These are phyloP conservation scores for Candida glaebosa DNA, from an alignment of 805 yeast genomes.

Conservation along the genomic window DNA sequence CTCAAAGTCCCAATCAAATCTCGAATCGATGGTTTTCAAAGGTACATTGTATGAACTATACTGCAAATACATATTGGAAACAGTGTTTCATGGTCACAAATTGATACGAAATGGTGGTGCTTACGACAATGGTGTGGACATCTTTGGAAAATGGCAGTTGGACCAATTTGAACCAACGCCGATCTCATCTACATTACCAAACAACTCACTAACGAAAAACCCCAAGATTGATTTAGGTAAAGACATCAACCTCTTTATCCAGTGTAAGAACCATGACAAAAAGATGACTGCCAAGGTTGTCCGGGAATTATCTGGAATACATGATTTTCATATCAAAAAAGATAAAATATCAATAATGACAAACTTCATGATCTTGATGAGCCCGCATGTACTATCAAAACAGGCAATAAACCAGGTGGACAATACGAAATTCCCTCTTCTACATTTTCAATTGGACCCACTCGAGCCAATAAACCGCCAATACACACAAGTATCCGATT, in stretches of 20 bases:
- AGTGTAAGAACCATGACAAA: conserved; percentile 49
- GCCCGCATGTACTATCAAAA: conserved; percentile 45
- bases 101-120: conserved; percentile 51
- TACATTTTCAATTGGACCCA: conserved; percentile 40
- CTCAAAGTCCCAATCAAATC: conserved; percentile 14
- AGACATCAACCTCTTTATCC: conserved; percentile 45
- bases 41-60: conserved; percentile 57
- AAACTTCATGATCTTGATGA: conserved; percentile 40
- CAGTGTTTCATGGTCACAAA: conserved; percentile 32
- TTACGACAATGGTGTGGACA: conserved; percentile 55
- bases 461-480: conserved; percentile 12
- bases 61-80: conserved; percentile 36
- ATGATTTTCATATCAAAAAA: conserved; percentile 30
- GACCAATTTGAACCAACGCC: conserved; percentile 14
- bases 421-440: conserved; percentile 42
- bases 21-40: conserved; percentile 42
- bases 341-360: conserved; percentile 12
- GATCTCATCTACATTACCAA: conserved; percentile 1
- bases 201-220: conserved; percentile 9
- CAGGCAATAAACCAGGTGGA: conserved; percentile 47
- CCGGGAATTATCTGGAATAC: conserved; percentile 54
- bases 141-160: conserved; percentile 51
- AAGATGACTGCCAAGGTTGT: conserved; percentile 45
- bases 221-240: conserved; percentile 11
- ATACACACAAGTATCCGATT: conserved; percentile 21